Base-by-base conservation (phyloP, 192 early-diverging fungal species). In the Coemansia sp. region DNA sequence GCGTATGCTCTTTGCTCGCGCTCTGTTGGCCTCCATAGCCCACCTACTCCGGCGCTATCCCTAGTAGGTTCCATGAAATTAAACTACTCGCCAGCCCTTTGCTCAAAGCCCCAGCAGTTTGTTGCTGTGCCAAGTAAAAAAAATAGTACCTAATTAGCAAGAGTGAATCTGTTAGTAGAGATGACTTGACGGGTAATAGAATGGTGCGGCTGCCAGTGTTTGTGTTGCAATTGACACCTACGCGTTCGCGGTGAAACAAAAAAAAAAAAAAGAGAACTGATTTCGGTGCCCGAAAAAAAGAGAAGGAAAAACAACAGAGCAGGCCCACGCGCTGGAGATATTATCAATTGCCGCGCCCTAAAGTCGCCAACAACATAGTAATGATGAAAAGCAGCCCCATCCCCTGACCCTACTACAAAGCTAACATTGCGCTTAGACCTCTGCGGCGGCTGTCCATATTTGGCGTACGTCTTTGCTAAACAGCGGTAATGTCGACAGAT, bases 1-100 rank as follows among this genome's bases (percentile, higher is more conserved):
- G 82, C 70, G 73, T 87, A 93, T 11, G 78, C 76, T 34, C 71
- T 69, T 66, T 84, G 81, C 69, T 93, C 91, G 59, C 85, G 84
- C 21, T 83, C 64, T 14, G 86, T 84, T 5, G 91, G 77, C 62
- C 67, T 82, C 83, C 83, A 84, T 24, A 61, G 59, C 31, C 69
- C 73, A 38, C 62, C 57, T 24, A 65, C 45, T 13, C 46, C 59
- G n/a, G 65, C 55, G 61, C 31, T 65, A 11, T 68, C 67, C 37
- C 64, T 34, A 18, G 57, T 36, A 18, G 63, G 38, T 9, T 73
- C 71, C 76, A 79, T 79, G 3, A 16, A 11, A 35, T 39, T 46
- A 43, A n/a, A 33, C 31, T 43, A 7, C 26, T 13, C 42, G 6
- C 24, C 13, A 35, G 34, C 38, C 48, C 48, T 23, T 38, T 33